Evolutionary conservation across 2,329 filamentous ascomycete genomes (phyloP).

Genomic region (Fusarium tuaranense): DNA sequence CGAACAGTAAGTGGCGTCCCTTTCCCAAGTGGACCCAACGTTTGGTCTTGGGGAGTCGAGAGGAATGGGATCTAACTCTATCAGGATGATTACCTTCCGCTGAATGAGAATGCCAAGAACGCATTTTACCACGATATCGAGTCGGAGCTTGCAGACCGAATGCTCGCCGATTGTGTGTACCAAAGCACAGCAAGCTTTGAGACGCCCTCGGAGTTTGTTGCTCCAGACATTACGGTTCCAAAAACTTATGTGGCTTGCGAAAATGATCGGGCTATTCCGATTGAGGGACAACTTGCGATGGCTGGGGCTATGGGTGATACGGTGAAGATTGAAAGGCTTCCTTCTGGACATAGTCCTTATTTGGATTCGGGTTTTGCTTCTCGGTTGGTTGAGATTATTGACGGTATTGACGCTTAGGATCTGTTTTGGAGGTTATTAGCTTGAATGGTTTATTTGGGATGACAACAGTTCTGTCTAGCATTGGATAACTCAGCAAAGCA

Average conservation of each 20-base stretch:
- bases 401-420: neutral
- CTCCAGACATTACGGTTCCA: constrained; percentile 33
- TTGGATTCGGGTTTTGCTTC: neutral
- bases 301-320: constrained; percentile 17
- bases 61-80: neutral
- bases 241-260: constrained; percentile 46
- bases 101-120: constrained; percentile 8
- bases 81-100: constrained; percentile 6
- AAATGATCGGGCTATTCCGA: constrained; percentile 35
- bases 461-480: neutral
- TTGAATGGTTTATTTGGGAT: neutral
- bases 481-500: neutral
- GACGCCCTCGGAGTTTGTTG: constrained; percentile 31
- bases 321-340: neutral
- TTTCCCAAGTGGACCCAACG: neutral
- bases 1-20: constrained; percentile 4
- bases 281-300: constrained; percentile 34
- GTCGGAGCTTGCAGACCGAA: neutral
- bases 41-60: neutral
- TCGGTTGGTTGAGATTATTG: neutral
- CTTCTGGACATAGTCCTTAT: constrained; percentile 1
- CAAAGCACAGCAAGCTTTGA: constrained; percentile 36
- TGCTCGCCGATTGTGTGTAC: neutral
- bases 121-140: constrained; percentile 20
- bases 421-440: neutral